Percentiles rank a stretch among this genome's conserved stretches.
These are phyloP conservation scores for Castanea crenata DNA, from an alignment of 306 rosid species.

Conservation along the genomic window DNA sequence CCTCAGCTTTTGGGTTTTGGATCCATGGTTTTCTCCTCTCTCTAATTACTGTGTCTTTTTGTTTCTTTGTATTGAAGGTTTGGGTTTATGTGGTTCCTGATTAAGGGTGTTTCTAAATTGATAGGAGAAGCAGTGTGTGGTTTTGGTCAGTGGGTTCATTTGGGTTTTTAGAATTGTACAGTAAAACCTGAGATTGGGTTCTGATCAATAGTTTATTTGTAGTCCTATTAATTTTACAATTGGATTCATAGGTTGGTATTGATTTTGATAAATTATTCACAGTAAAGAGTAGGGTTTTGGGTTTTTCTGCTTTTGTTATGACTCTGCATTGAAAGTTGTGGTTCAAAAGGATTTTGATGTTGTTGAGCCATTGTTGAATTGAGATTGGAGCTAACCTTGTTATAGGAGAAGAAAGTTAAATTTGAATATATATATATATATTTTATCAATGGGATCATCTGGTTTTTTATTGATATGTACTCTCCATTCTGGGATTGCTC, in stretches of 20 bases:
- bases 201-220: background rate
- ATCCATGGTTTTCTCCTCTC: background rate
- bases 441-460: conserved; percentile 50
- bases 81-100: conserved; percentile 20
- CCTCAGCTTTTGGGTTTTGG: conserved; percentile 3
- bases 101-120: background rate
- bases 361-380: background rate
- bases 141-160: conserved; percentile 7
- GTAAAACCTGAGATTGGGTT: background rate
- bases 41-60: background rate
- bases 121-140: background rate
- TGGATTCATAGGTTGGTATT: background rate
- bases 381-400: background rate
- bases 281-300: conserved; percentile 4
- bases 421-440: background rate
- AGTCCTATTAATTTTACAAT: background rate
- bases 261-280: background rate
- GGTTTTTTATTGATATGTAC: conserved; percentile 62
- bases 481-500: conserved; percentile 75
- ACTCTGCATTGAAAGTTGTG: background rate
- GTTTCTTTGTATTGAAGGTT: background rate
- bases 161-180: conserved; percentile 14
- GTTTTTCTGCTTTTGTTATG: conserved; percentile 1
- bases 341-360: background rate
- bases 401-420: conserved; percentile 3